These are phyloP conservation scores for Barbatosphaeria neglecta DNA, from an alignment of 495 filamentous ascomycete species.

Conservation along the genomic window DNA sequence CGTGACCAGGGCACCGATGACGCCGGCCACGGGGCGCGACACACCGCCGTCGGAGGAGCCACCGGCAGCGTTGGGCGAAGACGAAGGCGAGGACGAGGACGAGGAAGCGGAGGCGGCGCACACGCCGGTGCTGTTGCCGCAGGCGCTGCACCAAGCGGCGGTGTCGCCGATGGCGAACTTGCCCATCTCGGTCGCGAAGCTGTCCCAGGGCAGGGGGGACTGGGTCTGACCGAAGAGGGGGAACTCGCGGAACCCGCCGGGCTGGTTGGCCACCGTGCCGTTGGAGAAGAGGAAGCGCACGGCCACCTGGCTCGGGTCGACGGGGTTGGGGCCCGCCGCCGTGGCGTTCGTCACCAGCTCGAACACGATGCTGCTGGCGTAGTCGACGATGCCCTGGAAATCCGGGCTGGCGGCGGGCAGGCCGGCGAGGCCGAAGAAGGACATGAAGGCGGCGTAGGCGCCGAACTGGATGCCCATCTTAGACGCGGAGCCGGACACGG, in stretches of 20 bases:
- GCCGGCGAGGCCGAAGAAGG: conserved; percentile 60
- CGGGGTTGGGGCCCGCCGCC: conserved; percentile 6
- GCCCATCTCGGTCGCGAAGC: conserved; percentile 49
- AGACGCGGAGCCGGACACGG: conserved; percentile 7
- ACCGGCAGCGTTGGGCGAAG: neutral
- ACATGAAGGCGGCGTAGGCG: conserved; percentile 56
- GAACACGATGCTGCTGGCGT: conserved; percentile 56
- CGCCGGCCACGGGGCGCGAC: conserved; percentile 39
- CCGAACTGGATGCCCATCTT: conserved; percentile 60
- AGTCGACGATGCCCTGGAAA: conserved; percentile 60
- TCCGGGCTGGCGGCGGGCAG: conserved; percentile 42
- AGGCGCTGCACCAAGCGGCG: conserved; percentile 57
- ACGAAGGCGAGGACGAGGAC: neutral
- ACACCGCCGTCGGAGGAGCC: conserved; percentile 10
- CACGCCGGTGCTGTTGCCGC: conserved; percentile 48
- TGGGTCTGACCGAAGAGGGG: conserved; percentile 54
- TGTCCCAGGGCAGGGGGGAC: conserved; percentile 44
- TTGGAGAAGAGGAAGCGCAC: conserved; percentile 74
- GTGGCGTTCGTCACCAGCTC: conserved; percentile 58
- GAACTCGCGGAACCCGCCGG: conserved; percentile 37
- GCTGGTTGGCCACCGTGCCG: conserved; percentile 44
- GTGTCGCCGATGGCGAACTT: conserved; percentile 48
- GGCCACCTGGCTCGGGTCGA: conserved; percentile 39
- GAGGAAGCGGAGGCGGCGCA: conserved; percentile 35
- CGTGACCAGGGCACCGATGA: conserved; percentile 38